Base-by-base conservation (phyloP, 176 grass and related monocot genomes). In the Phragmites australis region DNA sequence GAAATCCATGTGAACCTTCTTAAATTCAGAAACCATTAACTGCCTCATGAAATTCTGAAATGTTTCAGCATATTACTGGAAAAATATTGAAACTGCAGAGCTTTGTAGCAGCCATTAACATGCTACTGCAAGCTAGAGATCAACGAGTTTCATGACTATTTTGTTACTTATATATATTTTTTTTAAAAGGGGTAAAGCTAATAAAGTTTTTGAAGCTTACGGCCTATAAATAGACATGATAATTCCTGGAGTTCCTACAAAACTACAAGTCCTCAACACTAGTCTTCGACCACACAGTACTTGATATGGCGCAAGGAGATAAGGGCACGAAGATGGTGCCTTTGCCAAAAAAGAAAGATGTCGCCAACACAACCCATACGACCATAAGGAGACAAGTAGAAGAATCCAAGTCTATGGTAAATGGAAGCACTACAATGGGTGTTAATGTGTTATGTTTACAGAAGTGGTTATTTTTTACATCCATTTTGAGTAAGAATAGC, bases 351-450 rank as follows among this genome's bases (percentile, higher is more conserved):
- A 75, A 75, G 32, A 75, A 57, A 42, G 51, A 57, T 53, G 13
- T 22, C 26, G 32, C 52, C 37, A 39, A 40, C 7, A 2, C 21
- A 15, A 34, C n/a, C 13, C 12, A 7, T 17, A 3, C 6, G 72
- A 21, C 34, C 50, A 41, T 79, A 50, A 79, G 21, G n/a, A 79
- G 31, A 12, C 29, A 52, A 51, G 13, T 45, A 39, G 60, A 50
- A 13, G 60, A 79, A 50, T 65, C 9, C 22, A 52, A 52, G 21
- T 51, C 76, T 40, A 23, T n/a, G 76, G 76, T 79, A 79, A 78
- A 62, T 65, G 3, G 0, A 29, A 47, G 19, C 32, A 13, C 42
- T 41, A 15, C 41, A 26, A 17, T 3, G 8, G 14, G 6, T 15
- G 1, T 17, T 56, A 7, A 17, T 56, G 7, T 9, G 4, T 56